These are phyloP conservation scores for Pseudogymnoascus sp. DNA, from an alignment of 2,329 filamentous ascomycete genomes.

Conservation along the genomic window DNA sequence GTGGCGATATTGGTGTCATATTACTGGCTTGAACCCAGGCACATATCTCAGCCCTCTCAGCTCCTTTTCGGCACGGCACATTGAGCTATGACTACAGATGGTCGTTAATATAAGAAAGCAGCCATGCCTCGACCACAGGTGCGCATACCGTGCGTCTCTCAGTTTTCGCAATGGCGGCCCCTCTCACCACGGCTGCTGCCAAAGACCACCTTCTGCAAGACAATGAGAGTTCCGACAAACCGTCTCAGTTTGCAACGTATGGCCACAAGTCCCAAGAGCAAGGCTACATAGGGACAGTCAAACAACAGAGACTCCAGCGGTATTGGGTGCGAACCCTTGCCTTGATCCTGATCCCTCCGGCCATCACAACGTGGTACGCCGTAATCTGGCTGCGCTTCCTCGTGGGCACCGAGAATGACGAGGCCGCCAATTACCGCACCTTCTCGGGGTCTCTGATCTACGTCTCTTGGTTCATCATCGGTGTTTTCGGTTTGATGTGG, in stretches of 20 bases:
- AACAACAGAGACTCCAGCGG: not conserved
- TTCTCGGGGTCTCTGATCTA: not conserved
- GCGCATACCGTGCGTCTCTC: not conserved
- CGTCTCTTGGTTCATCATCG: constrained; percentile 8
- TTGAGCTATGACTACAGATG: not conserved
- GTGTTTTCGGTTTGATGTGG: not conserved
- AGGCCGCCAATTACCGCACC: not conserved
- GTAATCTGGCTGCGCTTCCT: not conserved
- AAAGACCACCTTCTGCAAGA: not conserved
- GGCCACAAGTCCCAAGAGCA: not conserved
- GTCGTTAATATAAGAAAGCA: not conserved
- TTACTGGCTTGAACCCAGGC: too few species aligned
- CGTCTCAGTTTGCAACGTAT: not conserved
- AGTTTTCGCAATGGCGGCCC: not conserved
- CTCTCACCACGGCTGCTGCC: too few species aligned
- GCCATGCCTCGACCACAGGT: not conserved
- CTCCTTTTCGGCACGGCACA: too few species aligned
- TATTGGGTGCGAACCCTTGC: not conserved
- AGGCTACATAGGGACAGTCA: not conserved
- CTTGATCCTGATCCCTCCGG: not conserved
- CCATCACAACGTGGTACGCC: not conserved
- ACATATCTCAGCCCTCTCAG: too few species aligned
- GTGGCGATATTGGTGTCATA: too few species aligned
- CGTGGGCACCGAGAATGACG: not conserved
- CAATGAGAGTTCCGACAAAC: not conserved